phyloP scores from a whole-genome alignment of 108 stramenopile species.

The Cylindrotheca closterium region DNA sequence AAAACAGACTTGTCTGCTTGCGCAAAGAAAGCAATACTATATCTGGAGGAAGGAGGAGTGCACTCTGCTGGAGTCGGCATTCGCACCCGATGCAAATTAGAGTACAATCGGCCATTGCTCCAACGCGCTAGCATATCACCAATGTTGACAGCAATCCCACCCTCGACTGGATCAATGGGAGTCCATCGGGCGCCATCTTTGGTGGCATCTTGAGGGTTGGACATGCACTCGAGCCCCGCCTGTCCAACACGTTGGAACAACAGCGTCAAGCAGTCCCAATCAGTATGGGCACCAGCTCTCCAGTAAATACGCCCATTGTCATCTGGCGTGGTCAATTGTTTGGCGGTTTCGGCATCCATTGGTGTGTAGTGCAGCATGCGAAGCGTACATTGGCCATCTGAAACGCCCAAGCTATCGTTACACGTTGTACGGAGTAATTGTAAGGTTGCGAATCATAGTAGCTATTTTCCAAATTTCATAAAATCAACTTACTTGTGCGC shows the following conservation, averaged over 20 bases:
- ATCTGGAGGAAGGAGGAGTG: slow-evolving; percentile 25
- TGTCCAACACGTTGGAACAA: slow-evolving; percentile 47
- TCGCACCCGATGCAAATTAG: slow-evolving; percentile 56
- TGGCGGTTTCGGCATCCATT: background rate
- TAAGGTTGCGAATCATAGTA: too few species aligned
- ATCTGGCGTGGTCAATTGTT: slow-evolving; percentile 4
- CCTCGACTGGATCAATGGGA: slow-evolving; percentile 35
- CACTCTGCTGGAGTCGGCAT: slow-evolving; percentile 43
- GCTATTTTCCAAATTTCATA: too few species aligned
- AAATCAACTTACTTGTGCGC: too few species aligned
- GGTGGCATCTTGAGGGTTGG: slow-evolving; percentile 28
- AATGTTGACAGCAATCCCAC: slow-evolving; percentile 55
- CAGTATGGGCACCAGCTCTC: slow-evolving; percentile 58
- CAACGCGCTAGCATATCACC: slow-evolving; percentile 56
- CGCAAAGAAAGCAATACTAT: slow-evolving; percentile 48
- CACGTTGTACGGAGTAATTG: too few species aligned
- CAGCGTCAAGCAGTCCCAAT: slow-evolving; percentile 49
- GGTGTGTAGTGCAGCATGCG: slow-evolving; percentile 61
- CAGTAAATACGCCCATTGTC: slow-evolving; percentile 13
- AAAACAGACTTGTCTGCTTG: slow-evolving; percentile 41
- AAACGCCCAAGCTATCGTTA: slow-evolving; percentile 38
- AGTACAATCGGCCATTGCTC: slow-evolving; percentile 36
- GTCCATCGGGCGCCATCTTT: slow-evolving; percentile 21
- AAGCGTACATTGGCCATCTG: slow-evolving; percentile 55
- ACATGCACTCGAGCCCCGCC: slow-evolving; percentile 50